Evolutionary conservation across 2,329 filamentous ascomycete genomes (phyloP), one percentile per base, ranked within the genome.

Genomic region (Neodidymelliopsis sp.): DNA sequence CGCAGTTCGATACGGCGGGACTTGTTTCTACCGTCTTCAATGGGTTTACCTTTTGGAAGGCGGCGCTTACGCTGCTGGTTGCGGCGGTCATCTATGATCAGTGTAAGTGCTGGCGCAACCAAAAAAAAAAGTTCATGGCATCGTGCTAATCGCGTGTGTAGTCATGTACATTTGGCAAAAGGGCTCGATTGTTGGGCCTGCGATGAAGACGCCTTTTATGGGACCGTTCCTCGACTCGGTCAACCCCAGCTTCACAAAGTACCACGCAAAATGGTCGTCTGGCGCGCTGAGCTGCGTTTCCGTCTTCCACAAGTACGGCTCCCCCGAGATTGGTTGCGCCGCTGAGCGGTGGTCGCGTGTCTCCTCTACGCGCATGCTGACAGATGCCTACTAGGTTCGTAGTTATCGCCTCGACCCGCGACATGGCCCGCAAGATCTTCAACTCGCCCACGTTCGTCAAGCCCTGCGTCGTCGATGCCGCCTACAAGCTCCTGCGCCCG

Each of bases 401-500:
- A 58, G 91, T 99, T 48, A 96, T 99, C 71, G 93, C 92, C 24
- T 95, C 92, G 13, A 91, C 88, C 41, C 91, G 94, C 68, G 94
- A 97, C 71, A 90, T 97, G 84, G 89, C 93, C 49, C 89, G 93
- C 65, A 97, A 97, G 75, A 88, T 97, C 64, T 92, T 97, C 83
- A 97, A 97, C 77, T 95, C 92, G 15, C 94, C 94, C 19, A 73
- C 78, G 40, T 97, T 87, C 69, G 91, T 96, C 72, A 97, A 97
- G 79, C 94, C 94, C 30, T 97, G 92, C 69, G 92, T 99, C 54
- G 94, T 99, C 57, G 93, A 97, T 72, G 86, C 88, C 51, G 94
- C 94, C 15, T 87, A 91, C 76, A 97, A 97, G 79, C 88, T 99
- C 39, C 85, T 99, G 41, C 90, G 94, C 51, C 83, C 86, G 53